Evolutionary conservation across 2,329 filamentous ascomycete species (phyloP).

Genomic region (Epichloe bromicola): DNA sequence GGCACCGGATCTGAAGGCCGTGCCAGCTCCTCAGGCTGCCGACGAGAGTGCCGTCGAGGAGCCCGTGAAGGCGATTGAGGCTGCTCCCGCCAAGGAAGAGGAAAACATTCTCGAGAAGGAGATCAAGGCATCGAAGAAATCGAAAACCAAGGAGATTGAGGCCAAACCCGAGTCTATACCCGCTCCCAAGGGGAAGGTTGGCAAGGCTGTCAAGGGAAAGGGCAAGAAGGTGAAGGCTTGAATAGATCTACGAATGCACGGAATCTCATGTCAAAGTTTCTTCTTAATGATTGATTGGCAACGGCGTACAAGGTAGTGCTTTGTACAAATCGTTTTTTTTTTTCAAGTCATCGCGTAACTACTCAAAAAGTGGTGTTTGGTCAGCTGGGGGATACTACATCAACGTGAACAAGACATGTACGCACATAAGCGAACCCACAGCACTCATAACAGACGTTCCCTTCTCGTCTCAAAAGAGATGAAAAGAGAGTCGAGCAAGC

Average conservation of each 20-base stretch:
- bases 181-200: constrained; percentile 11
- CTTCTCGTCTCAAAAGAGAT: constrained; percentile 7
- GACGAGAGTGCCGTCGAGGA: constrained; percentile 20
- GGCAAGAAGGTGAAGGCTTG: constrained; percentile 11
- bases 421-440: constrained; percentile 50
- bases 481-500: constrained; percentile 25
- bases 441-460: constrained; percentile 24
- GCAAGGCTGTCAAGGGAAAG: constrained; percentile 20
- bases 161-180: constrained; percentile 8
- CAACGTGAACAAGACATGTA: constrained; percentile 25
- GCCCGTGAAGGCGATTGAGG: constrained; percentile 23
- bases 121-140: constrained; percentile 8
- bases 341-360: not conserved
- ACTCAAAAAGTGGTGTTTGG: not conserved
- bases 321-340: not conserved
- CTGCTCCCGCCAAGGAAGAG: constrained; percentile 16
- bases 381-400: not conserved
- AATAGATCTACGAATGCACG: not conserved
- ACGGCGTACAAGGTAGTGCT: constrained; percentile 6
- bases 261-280: not conserved
- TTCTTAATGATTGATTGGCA: not conserved
- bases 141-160: constrained; percentile 11
- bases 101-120: constrained; percentile 12
- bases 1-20: constrained; percentile 53
- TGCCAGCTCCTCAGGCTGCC: constrained; percentile 27